phyloP scores from a whole-genome alignment of 2,329 filamentous ascomycete genomes.

The Xylariaceae sp. region DNA sequence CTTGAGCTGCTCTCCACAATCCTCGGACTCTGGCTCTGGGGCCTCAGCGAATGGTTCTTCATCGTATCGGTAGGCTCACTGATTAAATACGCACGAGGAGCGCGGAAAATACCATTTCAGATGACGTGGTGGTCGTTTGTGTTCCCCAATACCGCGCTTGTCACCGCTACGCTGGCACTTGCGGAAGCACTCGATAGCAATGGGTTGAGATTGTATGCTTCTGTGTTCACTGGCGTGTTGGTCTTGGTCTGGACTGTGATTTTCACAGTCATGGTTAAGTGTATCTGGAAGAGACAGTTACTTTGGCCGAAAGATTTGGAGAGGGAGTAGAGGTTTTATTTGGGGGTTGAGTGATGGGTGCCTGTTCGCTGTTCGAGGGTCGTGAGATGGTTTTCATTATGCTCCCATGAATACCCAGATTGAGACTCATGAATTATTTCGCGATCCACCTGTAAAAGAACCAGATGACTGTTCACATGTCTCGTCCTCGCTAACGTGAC shows the following conservation, averaged over 20 bases:
- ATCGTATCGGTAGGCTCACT: conserved; percentile 73
- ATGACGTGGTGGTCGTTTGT: conserved; percentile 87
- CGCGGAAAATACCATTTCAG: conserved; percentile 65
- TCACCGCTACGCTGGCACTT: conserved; percentile 70
- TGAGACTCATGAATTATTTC: too few relatives aligned
- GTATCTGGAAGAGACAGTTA: conserved; percentile 63
- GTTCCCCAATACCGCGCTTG: conserved; percentile 74
- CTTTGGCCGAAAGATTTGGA: conserved; percentile 67
- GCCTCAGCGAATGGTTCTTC: conserved; percentile 80
- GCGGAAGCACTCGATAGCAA: conserved; percentile 56
- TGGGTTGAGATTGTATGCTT: conserved; percentile 63
- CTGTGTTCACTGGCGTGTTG: conserved; percentile 61
- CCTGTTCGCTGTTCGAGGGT: too few relatives aligned
- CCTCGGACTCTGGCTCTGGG: conserved; percentile 76
- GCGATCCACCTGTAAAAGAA: too few relatives aligned
- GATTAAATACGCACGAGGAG: conserved; percentile 57
- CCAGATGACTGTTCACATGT: too few relatives aligned
- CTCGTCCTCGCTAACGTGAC: too few relatives aligned
- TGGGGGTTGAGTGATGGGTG: too few relatives aligned
- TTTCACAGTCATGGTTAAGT: conserved; percentile 65
- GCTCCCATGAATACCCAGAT: too few relatives aligned
- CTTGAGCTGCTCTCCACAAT: conserved; percentile 53
- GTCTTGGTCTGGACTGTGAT: conserved; percentile 67
- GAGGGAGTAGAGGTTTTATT: not conserved
- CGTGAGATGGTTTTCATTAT: too few relatives aligned